Evolutionary conservation across 2,329 filamentous ascomycete genomes (phyloP).

Genomic region (Alternaria gansuensis): DNA sequence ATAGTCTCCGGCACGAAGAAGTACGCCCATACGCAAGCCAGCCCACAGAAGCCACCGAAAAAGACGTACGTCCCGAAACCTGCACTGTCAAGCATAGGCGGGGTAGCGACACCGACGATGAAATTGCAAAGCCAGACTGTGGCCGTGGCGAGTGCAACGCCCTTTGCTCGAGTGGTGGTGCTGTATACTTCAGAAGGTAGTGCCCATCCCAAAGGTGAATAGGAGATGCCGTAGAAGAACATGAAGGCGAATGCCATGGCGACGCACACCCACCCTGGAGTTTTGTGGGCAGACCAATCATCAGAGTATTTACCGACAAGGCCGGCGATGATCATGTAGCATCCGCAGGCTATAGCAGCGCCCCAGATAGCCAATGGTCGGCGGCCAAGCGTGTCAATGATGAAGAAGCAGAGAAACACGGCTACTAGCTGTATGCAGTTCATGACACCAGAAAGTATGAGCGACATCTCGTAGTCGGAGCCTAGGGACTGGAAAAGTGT

Average conservation of each 20-base stretch:
- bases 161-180: slow-evolving; percentile 21
- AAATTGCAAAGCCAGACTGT: slow-evolving; percentile 18
- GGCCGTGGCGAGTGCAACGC: slow-evolving; percentile 57
- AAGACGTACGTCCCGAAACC: slow-evolving; percentile 9
- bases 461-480: slow-evolving; percentile 51
- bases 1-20: slow-evolving; percentile 18
- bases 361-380: slow-evolving; percentile 26
- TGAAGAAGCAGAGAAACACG: slow-evolving; percentile 19
- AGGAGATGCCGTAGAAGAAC: slow-evolving; percentile 15
- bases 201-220: slow-evolving; percentile 55
- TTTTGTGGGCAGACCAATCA: slow-evolving; percentile 5
- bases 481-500: slow-evolving; percentile 57
- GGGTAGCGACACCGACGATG: slow-evolving; percentile 67
- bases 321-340: too few relatives aligned
- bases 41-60: slow-evolving; percentile 2
- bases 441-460: slow-evolving; percentile 18
- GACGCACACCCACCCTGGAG: slow-evolving; percentile 14
- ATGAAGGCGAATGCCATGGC: slow-evolving; percentile 16
- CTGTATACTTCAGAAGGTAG: slow-evolving; percentile 22
- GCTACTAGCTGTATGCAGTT: slow-evolving; percentile 15
- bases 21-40: slow-evolving; percentile 2
- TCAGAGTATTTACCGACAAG: not conserved
- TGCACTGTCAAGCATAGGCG: slow-evolving; percentile 52
- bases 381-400: slow-evolving; percentile 23
- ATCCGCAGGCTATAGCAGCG: not conserved